Percentiles rank a stretch among this genome's conserved stretches.
Evolutionary conservation across 164 flowering plant genomes (phyloP).

Genomic region (Stephania yunnanensis): DNA sequence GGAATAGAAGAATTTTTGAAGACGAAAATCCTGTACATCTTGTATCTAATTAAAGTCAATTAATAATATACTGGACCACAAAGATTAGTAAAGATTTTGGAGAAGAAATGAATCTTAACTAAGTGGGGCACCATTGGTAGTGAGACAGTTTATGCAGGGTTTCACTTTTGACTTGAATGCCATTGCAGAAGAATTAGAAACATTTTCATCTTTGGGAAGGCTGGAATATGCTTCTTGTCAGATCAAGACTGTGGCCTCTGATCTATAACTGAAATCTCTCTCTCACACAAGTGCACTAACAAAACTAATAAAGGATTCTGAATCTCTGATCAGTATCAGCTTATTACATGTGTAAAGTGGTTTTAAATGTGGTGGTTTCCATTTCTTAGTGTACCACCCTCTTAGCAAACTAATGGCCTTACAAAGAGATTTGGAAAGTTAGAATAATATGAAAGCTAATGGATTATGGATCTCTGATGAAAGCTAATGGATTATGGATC

Average conservation of each 20-base stretch:
- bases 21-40: no score
- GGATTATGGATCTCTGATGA: background rate
- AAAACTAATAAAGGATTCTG: background rate
- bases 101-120: no score
- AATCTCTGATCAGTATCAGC: no score
- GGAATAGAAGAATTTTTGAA: no score
- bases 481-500: no score
- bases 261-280: background rate
- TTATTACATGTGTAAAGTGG: no score
- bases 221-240: slow-evolving; percentile 1
- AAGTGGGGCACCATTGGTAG: background rate
- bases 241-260: background rate
- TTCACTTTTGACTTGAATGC: background rate
- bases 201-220: background rate
- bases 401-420: background rate
- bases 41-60: no score
- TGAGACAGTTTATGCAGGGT: background rate
- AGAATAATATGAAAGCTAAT: background rate
- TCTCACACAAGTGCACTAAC: background rate
- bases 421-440: background rate
- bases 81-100: no score
- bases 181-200: background rate
- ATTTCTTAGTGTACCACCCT: no score
- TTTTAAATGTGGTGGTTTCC: no score
- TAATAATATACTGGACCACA: no score